Conservation (phyloP, 768 basidiomycete species). For the Neoboletus magnificus region DNA sequence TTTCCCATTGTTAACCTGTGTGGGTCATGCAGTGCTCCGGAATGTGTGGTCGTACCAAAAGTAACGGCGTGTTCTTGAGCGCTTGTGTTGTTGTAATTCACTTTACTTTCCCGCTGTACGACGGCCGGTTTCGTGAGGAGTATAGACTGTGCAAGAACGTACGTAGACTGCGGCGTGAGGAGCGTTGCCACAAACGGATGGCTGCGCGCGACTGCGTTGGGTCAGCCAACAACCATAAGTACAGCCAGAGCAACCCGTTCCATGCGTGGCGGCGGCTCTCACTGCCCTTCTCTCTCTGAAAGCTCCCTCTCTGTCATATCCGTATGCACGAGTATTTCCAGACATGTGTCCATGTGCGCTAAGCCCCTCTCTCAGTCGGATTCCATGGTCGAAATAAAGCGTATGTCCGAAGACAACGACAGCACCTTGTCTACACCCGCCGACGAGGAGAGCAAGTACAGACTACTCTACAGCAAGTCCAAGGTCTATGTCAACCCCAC, state of each 20-base stretch:
- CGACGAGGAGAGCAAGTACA: slow-evolving; percentile 59
- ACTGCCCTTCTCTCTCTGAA: slow-evolving; percentile 39
- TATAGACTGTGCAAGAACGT: not conserved
- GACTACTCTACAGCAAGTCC: slow-evolving; percentile 85
- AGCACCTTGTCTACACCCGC: slow-evolving; percentile 5
- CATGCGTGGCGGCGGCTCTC: slow-evolving; percentile 20
- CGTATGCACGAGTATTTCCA: slow-evolving; percentile 31
- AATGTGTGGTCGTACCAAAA: slow-evolving; percentile 97
- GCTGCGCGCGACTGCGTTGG: slow-evolving; percentile 11
- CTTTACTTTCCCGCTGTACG: not conserved
- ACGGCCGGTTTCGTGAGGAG: not conserved
- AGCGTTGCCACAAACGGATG: slow-evolving; percentile 23
- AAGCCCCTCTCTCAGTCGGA: slow-evolving; percentile 33
- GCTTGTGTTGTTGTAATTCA: slow-evolving; percentile 19
- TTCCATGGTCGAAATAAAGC: slow-evolving; percentile 79
- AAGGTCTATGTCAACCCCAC: slow-evolving; percentile 97
- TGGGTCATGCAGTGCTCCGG: slow-evolving; percentile 68
- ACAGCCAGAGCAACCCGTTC: not conserved
- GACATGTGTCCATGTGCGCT: slow-evolving; percentile 2
- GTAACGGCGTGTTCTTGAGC: slow-evolving; percentile 40
- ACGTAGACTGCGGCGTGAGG: not conserved
- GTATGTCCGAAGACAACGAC: slow-evolving; percentile 22
- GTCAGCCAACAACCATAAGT: not conserved
- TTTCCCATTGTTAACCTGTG: not conserved
- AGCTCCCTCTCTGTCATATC: slow-evolving; percentile 46